Evolutionary conservation across 192 early-diverging fungal genomes (phyloP).

Genomic region (Thamnidium elegans): DNA sequence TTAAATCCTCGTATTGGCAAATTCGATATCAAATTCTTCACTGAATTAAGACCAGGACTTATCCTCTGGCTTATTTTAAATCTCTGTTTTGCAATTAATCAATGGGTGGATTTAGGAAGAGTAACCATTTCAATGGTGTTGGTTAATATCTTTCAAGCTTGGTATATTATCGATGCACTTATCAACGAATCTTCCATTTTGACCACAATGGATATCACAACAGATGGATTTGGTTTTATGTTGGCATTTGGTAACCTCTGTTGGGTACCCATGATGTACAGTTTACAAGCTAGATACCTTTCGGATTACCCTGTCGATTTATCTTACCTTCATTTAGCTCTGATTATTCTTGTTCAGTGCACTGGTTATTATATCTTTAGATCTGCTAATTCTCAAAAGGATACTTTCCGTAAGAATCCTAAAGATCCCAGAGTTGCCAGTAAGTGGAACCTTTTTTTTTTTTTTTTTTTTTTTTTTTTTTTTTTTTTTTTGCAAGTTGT

Average conservation of each 20-base stretch:
- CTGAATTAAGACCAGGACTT: constrained; percentile 91
- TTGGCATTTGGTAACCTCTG: constrained; percentile 73
- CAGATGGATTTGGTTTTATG: constrained; percentile 96
- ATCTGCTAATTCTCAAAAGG: constrained; percentile 85
- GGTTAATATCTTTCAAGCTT: constrained; percentile 71
- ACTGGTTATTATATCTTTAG: constrained; percentile 86
- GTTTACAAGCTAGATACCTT: constrained; percentile 87
- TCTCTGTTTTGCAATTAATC: constrained; percentile 69
- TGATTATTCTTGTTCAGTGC: constrained; percentile 53
- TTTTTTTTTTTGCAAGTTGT: no score
- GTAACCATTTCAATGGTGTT: constrained; percentile 79
- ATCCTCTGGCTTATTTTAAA: constrained; percentile 88
- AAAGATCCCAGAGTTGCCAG: constrained; percentile 48
- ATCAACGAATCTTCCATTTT: constrained; percentile 77
- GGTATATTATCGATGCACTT: constrained; percentile 88
- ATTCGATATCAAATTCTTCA: constrained; percentile 91
- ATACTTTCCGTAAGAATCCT: constrained; percentile 78
- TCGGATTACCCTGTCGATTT: constrained; percentile 65
- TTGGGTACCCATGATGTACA: constrained; percentile 92
- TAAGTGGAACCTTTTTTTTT: background rate
- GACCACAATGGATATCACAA: constrained; percentile 95
- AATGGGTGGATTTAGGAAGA: constrained; percentile 61
- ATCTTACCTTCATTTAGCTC: constrained; percentile 26
- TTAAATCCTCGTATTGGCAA: constrained; percentile 84
- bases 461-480: background rate